These are phyloP conservation scores for Aspergillus steynii DNA, from an alignment of 495 filamentous ascomycete genomes.

Conservation along the genomic window DNA sequence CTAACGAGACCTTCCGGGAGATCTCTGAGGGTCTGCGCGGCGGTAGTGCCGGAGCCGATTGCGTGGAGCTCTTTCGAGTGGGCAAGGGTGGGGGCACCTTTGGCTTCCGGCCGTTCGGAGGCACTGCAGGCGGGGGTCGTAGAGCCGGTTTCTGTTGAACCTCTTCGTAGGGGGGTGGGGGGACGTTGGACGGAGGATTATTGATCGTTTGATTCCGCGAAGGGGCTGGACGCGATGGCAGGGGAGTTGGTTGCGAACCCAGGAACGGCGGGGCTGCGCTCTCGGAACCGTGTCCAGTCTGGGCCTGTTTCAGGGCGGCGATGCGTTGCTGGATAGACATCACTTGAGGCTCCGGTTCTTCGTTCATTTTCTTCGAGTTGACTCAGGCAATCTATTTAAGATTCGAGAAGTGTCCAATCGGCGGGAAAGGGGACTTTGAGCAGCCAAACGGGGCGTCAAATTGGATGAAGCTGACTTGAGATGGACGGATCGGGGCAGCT, in stretches of 20 bases:
- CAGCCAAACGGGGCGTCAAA: neutral
- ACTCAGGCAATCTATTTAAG: neutral
- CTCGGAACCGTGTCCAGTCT: constrained; percentile 47
- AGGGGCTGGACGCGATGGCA: constrained; percentile 37
- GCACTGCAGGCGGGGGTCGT: constrained; percentile 25
- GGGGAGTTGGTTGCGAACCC: constrained; percentile 24
- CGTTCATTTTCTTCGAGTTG: constrained; percentile 20
- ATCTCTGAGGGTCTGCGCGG: constrained; percentile 40
- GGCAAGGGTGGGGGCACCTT: constrained; percentile 54
- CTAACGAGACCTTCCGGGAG: constrained; percentile 30
- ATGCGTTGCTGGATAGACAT: constrained; percentile 60
- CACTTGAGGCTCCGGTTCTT: constrained; percentile 44
- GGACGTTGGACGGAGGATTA: constrained; percentile 42
- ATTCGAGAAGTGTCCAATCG: neutral
- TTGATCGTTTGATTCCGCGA: constrained; percentile 48
- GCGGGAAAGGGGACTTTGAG: neutral
- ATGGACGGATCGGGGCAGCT: neutral
- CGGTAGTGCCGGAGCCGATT: constrained; percentile 40
- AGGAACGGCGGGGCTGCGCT: constrained; percentile 23
- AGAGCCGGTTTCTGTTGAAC: constrained; percentile 17
- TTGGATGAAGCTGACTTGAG: neutral
- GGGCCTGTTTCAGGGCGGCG: constrained; percentile 57
- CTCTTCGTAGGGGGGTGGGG: constrained; percentile 29
- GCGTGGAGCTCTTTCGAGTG: constrained; percentile 44
- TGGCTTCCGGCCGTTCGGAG: constrained; percentile 34